Percentiles rank a stretch among this genome's conserved stretches.
These are phyloP conservation scores for Pythium vanterpoolii DNA, from an alignment of 352 stramenopile genomes.

Conservation along the genomic window DNA sequence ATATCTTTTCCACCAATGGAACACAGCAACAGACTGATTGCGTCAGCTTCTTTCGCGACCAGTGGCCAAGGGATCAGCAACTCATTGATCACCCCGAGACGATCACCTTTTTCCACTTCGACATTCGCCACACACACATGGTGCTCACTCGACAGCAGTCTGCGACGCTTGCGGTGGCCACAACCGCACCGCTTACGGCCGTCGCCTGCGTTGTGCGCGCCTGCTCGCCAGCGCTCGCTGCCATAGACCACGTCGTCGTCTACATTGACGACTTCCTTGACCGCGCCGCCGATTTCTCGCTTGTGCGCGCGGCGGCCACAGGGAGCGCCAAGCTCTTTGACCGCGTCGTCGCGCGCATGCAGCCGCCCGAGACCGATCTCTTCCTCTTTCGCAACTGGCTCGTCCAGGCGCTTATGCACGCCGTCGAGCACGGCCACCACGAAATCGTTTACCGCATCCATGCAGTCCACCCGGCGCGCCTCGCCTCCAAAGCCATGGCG, in stretches of 20 bases:
- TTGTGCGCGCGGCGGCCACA: constrained; percentile 16
- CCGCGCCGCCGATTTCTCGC: constrained; percentile 15
- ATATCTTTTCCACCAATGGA: constrained; percentile 6
- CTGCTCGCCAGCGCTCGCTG: constrained; percentile 18
- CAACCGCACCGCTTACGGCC: constrained; percentile 17
- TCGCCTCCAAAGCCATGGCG: constrained; percentile 20
- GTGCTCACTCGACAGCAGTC: constrained; percentile 16
- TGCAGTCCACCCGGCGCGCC: constrained; percentile 13
- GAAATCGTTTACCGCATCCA: constrained; percentile 25
- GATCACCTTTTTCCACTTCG: neutral
- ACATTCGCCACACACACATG: neutral
- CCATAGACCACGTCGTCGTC: constrained; percentile 25
- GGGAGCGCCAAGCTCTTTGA: constrained; percentile 26
- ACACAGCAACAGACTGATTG: neutral
- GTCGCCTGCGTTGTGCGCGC: constrained; percentile 19
- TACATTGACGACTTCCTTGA: constrained; percentile 27
- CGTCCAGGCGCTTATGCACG: constrained; percentile 19
- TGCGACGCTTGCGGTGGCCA: constrained; percentile 8
- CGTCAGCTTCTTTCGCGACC: constrained; percentile 1
- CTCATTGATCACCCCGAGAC: too few species aligned
- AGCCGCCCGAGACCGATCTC: constrained; percentile 14
- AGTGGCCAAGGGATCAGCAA: constrained; percentile 9
- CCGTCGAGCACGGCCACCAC: constrained; percentile 17
- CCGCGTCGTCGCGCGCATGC: constrained; percentile 20
- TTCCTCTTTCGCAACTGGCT: constrained; percentile 29